Conservation (phyloP, 768 basidiomycete species). For the Panaeolus papilionaceus region DNA sequence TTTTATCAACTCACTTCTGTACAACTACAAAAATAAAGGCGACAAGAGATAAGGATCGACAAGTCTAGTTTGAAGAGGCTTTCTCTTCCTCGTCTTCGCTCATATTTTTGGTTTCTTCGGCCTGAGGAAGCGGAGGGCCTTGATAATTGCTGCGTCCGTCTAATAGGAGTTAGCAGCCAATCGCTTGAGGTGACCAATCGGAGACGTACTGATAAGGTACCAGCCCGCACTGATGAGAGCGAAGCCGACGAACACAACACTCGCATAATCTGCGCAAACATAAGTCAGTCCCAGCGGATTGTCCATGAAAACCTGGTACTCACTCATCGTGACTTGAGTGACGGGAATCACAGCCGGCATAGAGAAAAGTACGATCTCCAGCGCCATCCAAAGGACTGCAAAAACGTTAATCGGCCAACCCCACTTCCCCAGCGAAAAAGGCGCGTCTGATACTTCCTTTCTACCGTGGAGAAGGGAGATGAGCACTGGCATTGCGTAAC, state of each 20-base stretch:
- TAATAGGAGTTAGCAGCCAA: constrained; percentile 25
- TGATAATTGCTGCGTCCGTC: constrained; percentile 50
- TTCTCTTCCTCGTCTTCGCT: constrained; percentile 16
- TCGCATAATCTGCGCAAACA: constrained; percentile 61
- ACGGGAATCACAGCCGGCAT: constrained; percentile 72
- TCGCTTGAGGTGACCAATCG: neutral
- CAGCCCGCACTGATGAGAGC: constrained; percentile 61
- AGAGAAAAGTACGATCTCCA: constrained; percentile 70
- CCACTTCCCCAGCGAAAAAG: constrained; percentile 52
- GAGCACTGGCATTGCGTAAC: constrained; percentile 66
- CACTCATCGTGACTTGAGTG: constrained; percentile 54
- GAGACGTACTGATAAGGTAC: constrained; percentile 61
- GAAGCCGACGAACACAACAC: constrained; percentile 71
- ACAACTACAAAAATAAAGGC: neutral
- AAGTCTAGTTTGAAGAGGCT: constrained; percentile 11
- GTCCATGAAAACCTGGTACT: constrained; percentile 20
- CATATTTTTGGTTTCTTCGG: constrained; percentile 15
- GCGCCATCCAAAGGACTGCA: constrained; percentile 63
- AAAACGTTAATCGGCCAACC: constrained; percentile 54
- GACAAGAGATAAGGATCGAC: neutral
- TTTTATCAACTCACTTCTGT: neutral
- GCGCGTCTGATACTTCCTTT: constrained; percentile 51
- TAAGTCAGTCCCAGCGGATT: constrained; percentile 2
- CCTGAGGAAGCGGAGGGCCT: constrained; percentile 46
- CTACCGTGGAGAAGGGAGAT: constrained; percentile 55